Evolutionary conservation across 129 eudicot genomes (phyloP).

Genomic region (Daucus carota): DNA sequence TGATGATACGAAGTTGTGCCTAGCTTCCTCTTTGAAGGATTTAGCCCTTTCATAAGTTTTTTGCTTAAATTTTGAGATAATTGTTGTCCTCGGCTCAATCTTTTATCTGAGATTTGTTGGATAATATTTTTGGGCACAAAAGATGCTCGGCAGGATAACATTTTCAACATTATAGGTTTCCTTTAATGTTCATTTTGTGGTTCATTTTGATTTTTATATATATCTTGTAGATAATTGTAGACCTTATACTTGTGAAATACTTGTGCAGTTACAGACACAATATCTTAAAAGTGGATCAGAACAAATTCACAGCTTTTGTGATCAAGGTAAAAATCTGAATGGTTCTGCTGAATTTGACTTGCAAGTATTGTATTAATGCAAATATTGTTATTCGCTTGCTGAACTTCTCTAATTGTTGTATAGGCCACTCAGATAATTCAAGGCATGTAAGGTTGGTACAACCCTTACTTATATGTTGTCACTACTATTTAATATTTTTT

Average conservation of each 20-base stretch:
- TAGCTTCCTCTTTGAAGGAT: no score
- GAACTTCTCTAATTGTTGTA: constrained; percentile 1
- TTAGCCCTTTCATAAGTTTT: no score
- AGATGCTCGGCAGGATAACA: no score
- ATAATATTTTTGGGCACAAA: no score
- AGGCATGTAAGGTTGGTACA: constrained; percentile 33
- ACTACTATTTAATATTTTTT: not conserved
- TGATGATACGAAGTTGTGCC: no score
- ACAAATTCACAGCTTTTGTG: constrained; percentile 16
- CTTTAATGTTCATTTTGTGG: not conserved
- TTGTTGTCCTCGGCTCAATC: no score
- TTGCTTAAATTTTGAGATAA: no score
- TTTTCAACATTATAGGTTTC: no score
- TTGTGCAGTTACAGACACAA: constrained; percentile 20
- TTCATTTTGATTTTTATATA: not conserved
- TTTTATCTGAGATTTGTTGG: no score
- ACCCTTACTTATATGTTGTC: not conserved
- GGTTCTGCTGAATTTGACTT: constrained; percentile 7
- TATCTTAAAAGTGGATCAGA: constrained; percentile 24
- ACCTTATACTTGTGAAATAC: not conserved
- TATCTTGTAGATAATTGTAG: not conserved
- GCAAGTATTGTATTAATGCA: not conserved
- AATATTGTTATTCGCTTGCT: not conserved
- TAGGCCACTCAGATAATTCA: constrained; percentile 23
- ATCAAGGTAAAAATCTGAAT: constrained; percentile 31